Percentiles rank a stretch among this genome's conserved stretches.
Conservation (phyloP, 768 basidiomycete species). For the Boletus edulis region DNA sequence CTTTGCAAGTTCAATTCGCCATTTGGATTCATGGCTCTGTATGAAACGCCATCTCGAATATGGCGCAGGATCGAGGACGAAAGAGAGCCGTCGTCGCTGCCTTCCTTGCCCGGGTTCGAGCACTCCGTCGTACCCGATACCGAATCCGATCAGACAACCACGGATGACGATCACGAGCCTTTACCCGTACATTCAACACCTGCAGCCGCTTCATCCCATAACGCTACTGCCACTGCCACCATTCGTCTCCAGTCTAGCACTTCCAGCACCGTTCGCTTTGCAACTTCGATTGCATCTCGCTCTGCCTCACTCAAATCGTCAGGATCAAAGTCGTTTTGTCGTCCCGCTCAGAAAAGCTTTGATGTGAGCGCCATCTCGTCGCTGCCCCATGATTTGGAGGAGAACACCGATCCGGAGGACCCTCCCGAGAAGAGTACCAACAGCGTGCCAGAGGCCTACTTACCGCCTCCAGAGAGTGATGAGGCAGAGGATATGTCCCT, state of each 20-base stretch:
- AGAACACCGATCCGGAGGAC: conserved; percentile 37
- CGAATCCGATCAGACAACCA: conserved; percentile 35
- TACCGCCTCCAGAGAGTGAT: conserved; percentile 46
- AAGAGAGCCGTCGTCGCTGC: conserved; percentile 77
- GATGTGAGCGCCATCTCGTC: conserved; percentile 60
- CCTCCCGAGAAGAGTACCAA: conserved; percentile 43
- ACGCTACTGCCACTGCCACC: conserved; percentile 40
- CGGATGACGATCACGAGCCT: conserved; percentile 42
- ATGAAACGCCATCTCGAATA: conserved; percentile 83
- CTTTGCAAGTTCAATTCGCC: neutral
- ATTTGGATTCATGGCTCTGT: conserved; percentile 40
- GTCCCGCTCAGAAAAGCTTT: conserved; percentile 47
- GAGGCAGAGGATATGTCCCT: conserved; percentile 47
- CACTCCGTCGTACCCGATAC: conserved; percentile 49
- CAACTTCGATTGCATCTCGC: conserved; percentile 49
- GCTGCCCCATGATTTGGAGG: conserved; percentile 37
- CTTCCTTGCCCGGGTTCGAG: conserved; percentile 71
- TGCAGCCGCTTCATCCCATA: conserved; percentile 46
- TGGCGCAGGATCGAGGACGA: conserved; percentile 83
- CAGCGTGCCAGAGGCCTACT: conserved; percentile 53
- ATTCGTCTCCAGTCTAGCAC: conserved; percentile 52
- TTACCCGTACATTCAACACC: conserved; percentile 71
- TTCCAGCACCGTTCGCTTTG: conserved; percentile 48
- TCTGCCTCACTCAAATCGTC: conserved; percentile 34
- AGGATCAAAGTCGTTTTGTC: conserved; percentile 35